These are phyloP conservation scores for Candida chilensis DNA, from an alignment of 805 yeast species.

Conservation along the genomic window DNA sequence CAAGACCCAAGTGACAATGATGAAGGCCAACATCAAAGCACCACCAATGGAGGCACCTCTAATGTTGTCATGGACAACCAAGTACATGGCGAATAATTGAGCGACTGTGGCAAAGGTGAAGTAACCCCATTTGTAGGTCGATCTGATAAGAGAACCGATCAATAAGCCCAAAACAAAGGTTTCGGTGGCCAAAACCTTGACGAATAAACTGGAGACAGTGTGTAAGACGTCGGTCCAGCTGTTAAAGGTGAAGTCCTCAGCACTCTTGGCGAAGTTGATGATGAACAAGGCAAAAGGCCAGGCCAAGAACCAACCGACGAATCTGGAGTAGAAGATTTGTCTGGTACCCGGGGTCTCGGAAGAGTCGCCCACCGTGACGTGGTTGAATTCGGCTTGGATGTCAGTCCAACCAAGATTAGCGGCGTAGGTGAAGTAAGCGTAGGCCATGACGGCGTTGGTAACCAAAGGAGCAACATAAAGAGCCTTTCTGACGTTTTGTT, in stretches of 20 bases:
- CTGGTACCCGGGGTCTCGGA: slow-evolving; percentile 19
- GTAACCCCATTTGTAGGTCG: slow-evolving; percentile 65
- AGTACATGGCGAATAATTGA: slow-evolving; percentile 25
- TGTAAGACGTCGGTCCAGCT: slow-evolving; percentile 13
- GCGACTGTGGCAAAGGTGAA: slow-evolving; percentile 43
- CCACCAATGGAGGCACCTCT: slow-evolving; percentile 2
- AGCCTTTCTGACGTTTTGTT: slow-evolving; percentile 18
- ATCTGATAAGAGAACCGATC: slow-evolving; percentile 44
- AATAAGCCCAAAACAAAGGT: slow-evolving; percentile 44
- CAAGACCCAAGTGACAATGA: slow-evolving; percentile 26
- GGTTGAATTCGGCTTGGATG: slow-evolving; percentile 36
- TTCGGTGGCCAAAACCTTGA: slow-evolving; percentile 34
- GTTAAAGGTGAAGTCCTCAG: slow-evolving; percentile 15
- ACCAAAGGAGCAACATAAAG: slow-evolving; percentile 32
- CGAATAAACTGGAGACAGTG: slow-evolving; percentile 22
- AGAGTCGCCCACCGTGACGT: slow-evolving; percentile 21
- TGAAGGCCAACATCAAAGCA: slow-evolving; percentile 18
- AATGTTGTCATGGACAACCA: slow-evolving; percentile 3
- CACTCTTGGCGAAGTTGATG: slow-evolving; percentile 18
- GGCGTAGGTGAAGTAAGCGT: slow-evolving; percentile 45
- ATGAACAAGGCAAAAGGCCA: slow-evolving; percentile 33
- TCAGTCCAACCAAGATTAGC: slow-evolving; percentile 49
- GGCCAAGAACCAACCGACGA: slow-evolving; percentile 48
- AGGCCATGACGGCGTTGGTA: slow-evolving; percentile 30
- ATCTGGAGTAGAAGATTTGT: slow-evolving; percentile 49